phyloP scores from a whole-genome alignment of 2,329 filamentous ascomycete genomes.

The Neonectria magnoliae region DNA sequence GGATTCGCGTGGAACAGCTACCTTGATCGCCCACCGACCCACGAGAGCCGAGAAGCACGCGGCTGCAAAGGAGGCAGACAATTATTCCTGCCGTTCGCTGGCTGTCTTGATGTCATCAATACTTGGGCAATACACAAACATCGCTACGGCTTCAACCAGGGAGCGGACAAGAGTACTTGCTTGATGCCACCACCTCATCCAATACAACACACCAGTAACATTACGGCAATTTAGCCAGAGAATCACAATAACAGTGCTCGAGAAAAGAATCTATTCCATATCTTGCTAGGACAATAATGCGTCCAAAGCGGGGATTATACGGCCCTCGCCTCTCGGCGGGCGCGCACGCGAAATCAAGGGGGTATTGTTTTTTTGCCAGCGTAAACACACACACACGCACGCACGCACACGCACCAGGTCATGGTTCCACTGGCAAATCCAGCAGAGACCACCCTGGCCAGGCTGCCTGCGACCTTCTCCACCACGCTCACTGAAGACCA shows the following conservation, averaged over 20 bases:
- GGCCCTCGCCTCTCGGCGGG: constrained; percentile 8
- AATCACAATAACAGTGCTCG: background rate
- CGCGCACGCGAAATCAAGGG: constrained; percentile 25
- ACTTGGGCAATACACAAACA: background rate
- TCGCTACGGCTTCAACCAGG: background rate
- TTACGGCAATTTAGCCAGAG: background rate
- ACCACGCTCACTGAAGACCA: constrained; percentile 1
- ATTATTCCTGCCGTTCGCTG: background rate
- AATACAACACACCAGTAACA: background rate
- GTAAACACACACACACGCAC: constrained; percentile 19
- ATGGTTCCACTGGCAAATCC: constrained; percentile 12
- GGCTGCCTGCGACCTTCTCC: constrained; percentile 2
- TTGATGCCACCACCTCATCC: background rate
- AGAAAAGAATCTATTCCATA: constrained; percentile 21
- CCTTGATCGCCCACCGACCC: background rate
- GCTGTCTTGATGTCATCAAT: background rate
- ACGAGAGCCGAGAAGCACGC: background rate
- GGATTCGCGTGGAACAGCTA: background rate
- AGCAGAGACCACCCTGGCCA: constrained; percentile 9
- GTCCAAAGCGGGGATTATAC: constrained; percentile 7
- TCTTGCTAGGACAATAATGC: constrained; percentile 19
- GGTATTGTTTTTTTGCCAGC: constrained; percentile 21
- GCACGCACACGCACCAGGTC: constrained; percentile 8
- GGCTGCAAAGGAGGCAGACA: background rate
- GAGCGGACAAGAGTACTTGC: background rate